Conservation (phyloP, 2,329 filamentous ascomycete genomes). For the Neospermospora avenae region DNA sequence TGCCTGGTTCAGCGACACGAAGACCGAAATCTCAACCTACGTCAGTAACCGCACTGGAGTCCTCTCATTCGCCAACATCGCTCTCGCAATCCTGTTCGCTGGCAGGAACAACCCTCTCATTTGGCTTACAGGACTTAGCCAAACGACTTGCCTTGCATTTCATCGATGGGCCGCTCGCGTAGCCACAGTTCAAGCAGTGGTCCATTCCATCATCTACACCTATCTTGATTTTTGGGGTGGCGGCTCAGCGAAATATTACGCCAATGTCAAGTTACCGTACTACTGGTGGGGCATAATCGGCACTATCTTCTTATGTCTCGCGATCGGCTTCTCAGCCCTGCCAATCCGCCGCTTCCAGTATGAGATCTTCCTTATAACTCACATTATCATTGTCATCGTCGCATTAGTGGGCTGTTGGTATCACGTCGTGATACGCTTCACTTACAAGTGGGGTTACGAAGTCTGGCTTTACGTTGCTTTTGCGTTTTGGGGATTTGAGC, state of each 20-base stretch:
- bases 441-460: constrained; percentile 38
- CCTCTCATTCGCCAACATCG: constrained; percentile 17
- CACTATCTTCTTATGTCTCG: constrained; percentile 25
- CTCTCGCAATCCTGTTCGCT: constrained; percentile 22
- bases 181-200: constrained; percentile 42
- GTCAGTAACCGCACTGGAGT: constrained; percentile 20
- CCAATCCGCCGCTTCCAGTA: constrained; percentile 37
- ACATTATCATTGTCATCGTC: constrained; percentile 20
- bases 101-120: constrained; percentile 24
- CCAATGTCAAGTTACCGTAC: constrained; percentile 34
- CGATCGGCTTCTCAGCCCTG: constrained; percentile 32
- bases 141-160: constrained; percentile 46
- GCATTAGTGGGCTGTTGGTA: constrained; percentile 22
- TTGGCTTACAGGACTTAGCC: constrained; percentile 38
- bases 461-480: constrained; percentile 39
- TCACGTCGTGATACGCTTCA: constrained; percentile 37
- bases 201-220: constrained; percentile 46
- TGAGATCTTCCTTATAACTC: constrained; percentile 22
- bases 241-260: constrained; percentile 29
- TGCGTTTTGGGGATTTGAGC: constrained; percentile 46
- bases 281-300: constrained; percentile 45
- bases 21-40: constrained; percentile 39
- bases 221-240: constrained; percentile 24
- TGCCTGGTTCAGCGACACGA: constrained; percentile 6
- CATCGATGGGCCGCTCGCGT: constrained; percentile 49